These are phyloP conservation scores for Penicillium subrubescens DNA, from an alignment of 495 filamentous ascomycete species.

Conservation along the genomic window DNA sequence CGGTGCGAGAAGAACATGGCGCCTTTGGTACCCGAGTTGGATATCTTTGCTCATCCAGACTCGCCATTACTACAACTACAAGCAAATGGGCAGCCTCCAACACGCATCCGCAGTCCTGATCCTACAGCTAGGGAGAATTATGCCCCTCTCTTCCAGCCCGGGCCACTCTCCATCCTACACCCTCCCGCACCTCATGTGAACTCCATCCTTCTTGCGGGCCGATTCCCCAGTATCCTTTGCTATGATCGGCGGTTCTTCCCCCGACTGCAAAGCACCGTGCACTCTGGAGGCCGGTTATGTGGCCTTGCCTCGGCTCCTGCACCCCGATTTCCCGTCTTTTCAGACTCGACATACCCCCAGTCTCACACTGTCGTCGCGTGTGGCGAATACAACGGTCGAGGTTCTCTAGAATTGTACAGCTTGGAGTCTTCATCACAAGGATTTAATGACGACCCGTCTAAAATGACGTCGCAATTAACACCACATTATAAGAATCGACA, in stretches of 20 bases:
- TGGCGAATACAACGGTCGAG: constrained; percentile 94
- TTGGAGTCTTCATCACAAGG: constrained; percentile 43
- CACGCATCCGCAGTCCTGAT: constrained; percentile 46
- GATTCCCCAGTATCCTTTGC: constrained; percentile 86
- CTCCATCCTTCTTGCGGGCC: constrained; percentile 66
- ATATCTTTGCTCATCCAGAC: constrained; percentile 41
- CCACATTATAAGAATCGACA: constrained; percentile 72
- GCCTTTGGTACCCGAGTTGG: constrained; percentile 31
- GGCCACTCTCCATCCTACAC: constrained; percentile 81
- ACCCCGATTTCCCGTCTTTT: constrained; percentile 53
- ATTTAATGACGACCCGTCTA: constrained; percentile 25
- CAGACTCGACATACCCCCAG: constrained; percentile 51
- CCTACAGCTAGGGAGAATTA: constrained; percentile 50
- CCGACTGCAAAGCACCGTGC: constrained; percentile 70
- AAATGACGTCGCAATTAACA: constrained; percentile 37
- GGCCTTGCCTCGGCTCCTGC: constrained; percentile 73
- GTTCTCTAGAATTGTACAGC: constrained; percentile 86
- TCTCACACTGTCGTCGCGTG: constrained; percentile 74
- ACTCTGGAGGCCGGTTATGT: constrained; percentile 82
- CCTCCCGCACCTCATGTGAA: constrained; percentile 57
- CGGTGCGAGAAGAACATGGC: constrained; percentile 41
- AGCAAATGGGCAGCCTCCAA: constrained; percentile 42
- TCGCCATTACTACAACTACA: constrained; percentile 43
- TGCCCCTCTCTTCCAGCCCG: constrained; percentile 77
- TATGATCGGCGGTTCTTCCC: constrained; percentile 91